Conservation (phyloP, 2,329 filamentous ascomycete species). For the Macrophomina pseudophaseolina region DNA sequence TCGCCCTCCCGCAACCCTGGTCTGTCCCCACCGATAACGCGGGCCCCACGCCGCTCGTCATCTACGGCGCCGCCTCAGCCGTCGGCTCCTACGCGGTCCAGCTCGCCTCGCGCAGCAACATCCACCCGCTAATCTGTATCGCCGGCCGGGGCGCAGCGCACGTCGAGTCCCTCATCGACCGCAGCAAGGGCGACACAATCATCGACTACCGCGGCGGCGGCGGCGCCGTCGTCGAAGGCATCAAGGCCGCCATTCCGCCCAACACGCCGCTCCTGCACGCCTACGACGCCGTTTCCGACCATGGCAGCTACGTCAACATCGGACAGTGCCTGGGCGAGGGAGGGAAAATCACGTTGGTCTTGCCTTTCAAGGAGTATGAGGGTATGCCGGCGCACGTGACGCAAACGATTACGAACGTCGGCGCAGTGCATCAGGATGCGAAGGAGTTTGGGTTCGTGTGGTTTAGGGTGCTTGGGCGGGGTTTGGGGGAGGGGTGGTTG, state of each 20-base stretch:
- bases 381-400: not conserved
- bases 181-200: constrained; percentile 59
- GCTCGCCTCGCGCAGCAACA: constrained; percentile 58
- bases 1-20: constrained; percentile 58
- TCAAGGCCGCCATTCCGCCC: constrained; percentile 34
- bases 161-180: constrained; percentile 57
- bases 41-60: constrained; percentile 46
- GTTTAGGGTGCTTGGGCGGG: constrained; percentile 38
- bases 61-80: constrained; percentile 59
- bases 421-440: constrained; percentile 33
- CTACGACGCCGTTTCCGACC: constrained; percentile 35
- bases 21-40: constrained; percentile 36
- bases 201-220: constrained; percentile 62
- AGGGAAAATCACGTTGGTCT: constrained; percentile 46
- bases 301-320: constrained; percentile 47
- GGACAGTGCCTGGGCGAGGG: constrained; percentile 42
- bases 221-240: constrained; percentile 32
- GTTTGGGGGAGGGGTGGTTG: constrained; percentile 44
- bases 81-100: constrained; percentile 66
- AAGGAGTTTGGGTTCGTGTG: constrained; percentile 45
- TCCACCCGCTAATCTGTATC: constrained; percentile 67
- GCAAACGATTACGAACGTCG: constrained; percentile 12
- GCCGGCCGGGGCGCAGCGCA: constrained; percentile 59
- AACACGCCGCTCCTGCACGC: constrained; percentile 37
- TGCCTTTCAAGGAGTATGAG: constrained; percentile 49